Base-by-base conservation (phyloP, 345 rosid species). In the Aethionema arabicum region DNA sequence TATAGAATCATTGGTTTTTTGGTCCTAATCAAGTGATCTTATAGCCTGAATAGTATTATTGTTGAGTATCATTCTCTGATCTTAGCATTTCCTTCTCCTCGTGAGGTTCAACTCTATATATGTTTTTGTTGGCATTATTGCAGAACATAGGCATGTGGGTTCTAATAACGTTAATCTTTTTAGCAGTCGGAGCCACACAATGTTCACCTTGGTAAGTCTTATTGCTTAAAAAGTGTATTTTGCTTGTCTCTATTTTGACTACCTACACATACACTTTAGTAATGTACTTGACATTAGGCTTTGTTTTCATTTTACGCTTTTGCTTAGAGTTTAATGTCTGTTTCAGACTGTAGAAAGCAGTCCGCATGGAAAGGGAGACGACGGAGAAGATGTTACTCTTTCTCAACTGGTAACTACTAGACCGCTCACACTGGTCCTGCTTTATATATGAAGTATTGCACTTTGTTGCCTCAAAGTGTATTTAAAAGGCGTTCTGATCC, bases 311-410 rank as follows among this genome's bases (percentile, higher is more conserved):
- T 12, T 4, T 5, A 13, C 49, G 54, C 31, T 33, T 53, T 15
- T 43, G 12, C 50, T 58, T 47, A 57, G 11, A 53, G 15, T 40
- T 38, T 65, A 12, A 11, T 45, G 16, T 66, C 21, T 46, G 69
- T 77, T 79, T 83, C 89, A 95, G 99, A 90, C 92, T 86, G 86
- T 95, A 62, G 99, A 95, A 78, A 95, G 98, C 74, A 88, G 99
- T 74, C 89, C 74, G 38, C 90, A 76, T 59, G 98, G 90, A 15
- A 96, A 90, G 69, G 98, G 90, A 66, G 92, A 90, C 63, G 98
- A 90, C 45, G 96, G 99, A 69, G 76, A 72, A 65, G 76, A 72
- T 46, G 99, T 90, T 74, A 73, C 90, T 76, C 92, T 95, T 76
- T 95, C 98, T 64, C 99, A 95, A 63, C 85, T 95, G 68, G 99